Base-by-base conservation (phyloP, 1,139 yeast genomes). In the Yamadazyma kanchanaburiensis region DNA sequence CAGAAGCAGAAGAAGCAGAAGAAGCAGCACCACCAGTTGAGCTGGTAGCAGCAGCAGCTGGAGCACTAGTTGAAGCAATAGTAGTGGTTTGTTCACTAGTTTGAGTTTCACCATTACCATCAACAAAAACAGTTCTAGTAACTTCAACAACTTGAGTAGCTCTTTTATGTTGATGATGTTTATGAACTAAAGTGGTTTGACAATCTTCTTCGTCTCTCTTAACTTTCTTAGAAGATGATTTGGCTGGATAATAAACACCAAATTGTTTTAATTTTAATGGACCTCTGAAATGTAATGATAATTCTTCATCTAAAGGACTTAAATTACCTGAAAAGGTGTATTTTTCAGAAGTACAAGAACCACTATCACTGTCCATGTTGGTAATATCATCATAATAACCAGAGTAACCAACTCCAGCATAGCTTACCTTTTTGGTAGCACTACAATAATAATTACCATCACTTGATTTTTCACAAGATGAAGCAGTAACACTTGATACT, bases 361-460 rank as follows among this genome's bases (percentile, higher is more conserved):
- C 77, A 25, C 57, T 50, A 32, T 70, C 71, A 46, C 74, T 57
- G 21, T 37, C 40, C 58, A 67, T 65, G 19, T 64, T 60, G 47
- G 74, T 70, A 33, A 84, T 85, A 28, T 79, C 78, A 37, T 58
- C 60, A 57, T 74, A 84, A 28, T 71, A 56, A 27, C 94, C 94
- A 8, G 73, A 60, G 49, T 67, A 83, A 3, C 94, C 94, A 27
- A 82, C 73, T 41, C 77, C 77, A 33, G 68, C 48, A 68, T 84
- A 91, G 38, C 70, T 64, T 43, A 89, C 73, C 44, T 85, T 87
- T 39, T 63, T 50, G 37, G 87, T 84, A 41, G 75, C 57, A 42
- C 73, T 60, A 64, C 96, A 87, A 74, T 82, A 88, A 69, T 81
- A 84, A 72, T 86, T 87, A 42, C 96, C 96, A 38, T 60, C 68